A percentile compares a stretch with the other conserved stretches of the same genome.
These are phyloP conservation scores for Clarireedia paspali DNA, from an alignment of 2,329 filamentous ascomycete genomes.

Conservation along the genomic window DNA sequence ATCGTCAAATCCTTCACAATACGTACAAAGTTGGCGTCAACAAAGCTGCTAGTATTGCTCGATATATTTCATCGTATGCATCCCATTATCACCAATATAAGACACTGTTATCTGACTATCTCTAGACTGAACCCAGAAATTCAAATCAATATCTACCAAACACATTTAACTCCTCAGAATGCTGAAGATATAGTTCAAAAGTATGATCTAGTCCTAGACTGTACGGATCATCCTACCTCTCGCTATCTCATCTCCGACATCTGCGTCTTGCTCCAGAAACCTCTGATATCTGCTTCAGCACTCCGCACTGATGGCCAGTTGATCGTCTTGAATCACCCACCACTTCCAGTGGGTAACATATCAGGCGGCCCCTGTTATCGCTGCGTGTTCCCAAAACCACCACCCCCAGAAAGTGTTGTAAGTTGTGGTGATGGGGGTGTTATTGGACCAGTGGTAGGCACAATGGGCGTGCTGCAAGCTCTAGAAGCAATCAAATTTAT, in stretches of 20 bases:
- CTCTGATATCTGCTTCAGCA: constrained; percentile 83
- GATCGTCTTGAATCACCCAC: constrained; percentile 77
- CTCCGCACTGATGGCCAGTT: constrained; percentile 85
- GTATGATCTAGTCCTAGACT: constrained; percentile 87
- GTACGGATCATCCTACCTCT: constrained; percentile 86
- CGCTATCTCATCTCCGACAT: constrained; percentile 90
- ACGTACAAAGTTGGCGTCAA: constrained; percentile 61
- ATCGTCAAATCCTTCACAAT: constrained; percentile 81
- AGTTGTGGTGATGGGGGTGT: constrained; percentile 92
- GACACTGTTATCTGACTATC: not conserved
- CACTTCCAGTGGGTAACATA: constrained; percentile 47
- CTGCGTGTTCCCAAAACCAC: constrained; percentile 84
- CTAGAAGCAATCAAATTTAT: constrained; percentile 85
- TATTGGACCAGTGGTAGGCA: constrained; percentile 82
- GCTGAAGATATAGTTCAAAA: constrained; percentile 56
- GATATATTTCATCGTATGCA: constrained; percentile 47
- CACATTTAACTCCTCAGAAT: constrained; percentile 61
- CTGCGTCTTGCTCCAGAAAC: constrained; percentile 70
- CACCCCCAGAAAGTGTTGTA: constrained; percentile 72
- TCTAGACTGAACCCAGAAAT: constrained; percentile 65
- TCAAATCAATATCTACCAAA: constrained; percentile 52
- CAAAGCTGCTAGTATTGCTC: constrained; percentile 73
- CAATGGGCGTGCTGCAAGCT: constrained; percentile 89
- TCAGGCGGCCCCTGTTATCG: constrained; percentile 80
- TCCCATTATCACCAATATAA: not conserved